Conservation (phyloP, 2,329 filamentous ascomycete genomes). For the Stylonectria norvegica region DNA sequence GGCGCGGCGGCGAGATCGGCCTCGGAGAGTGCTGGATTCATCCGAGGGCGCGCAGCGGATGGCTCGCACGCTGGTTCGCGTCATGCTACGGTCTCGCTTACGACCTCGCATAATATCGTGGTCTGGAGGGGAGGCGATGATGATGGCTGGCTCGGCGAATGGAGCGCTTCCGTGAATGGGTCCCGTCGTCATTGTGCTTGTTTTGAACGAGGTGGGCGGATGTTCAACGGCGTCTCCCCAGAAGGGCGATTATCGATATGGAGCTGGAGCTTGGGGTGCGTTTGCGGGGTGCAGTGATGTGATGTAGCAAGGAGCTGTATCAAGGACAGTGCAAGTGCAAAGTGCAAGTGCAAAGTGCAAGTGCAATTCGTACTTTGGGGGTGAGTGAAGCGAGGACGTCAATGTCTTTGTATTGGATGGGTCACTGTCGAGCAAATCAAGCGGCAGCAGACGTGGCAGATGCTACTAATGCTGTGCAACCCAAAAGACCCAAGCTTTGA, state of each 20-base stretch:
- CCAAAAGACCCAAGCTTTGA: too few relatives aligned
- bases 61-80: conserved; percentile 30
- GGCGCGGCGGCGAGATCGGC: conserved; percentile 39
- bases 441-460: conserved; percentile 5
- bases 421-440: conserved; percentile 6
- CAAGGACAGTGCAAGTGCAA: too few relatives aligned
- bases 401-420: conserved; percentile 9
- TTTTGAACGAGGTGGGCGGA: conserved; percentile 2
- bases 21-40: conserved; percentile 42
- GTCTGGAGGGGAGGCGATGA: conserved; percentile 22
- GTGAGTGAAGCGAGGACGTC: conserved; percentile 1
- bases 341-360: too few relatives aligned
- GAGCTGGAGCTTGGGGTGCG: too few relatives aligned
- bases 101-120: conserved; percentile 35
- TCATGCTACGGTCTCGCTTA: conserved; percentile 39
- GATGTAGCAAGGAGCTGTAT: too few relatives aligned
- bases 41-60: conserved; percentile 32
- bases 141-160: conserved; percentile 22
- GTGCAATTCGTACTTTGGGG: conserved; percentile 2
- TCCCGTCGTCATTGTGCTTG: conserved; percentile 23
- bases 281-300: too few relatives aligned
- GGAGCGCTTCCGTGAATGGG: conserved; percentile 18
- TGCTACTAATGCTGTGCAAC: conserved; percentile 4
- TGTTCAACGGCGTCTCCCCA: background rate
- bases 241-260: too few relatives aligned